Base-by-base conservation (phyloP, 2,329 filamentous ascomycete species). In the Furcasterigmium sp. region DNA sequence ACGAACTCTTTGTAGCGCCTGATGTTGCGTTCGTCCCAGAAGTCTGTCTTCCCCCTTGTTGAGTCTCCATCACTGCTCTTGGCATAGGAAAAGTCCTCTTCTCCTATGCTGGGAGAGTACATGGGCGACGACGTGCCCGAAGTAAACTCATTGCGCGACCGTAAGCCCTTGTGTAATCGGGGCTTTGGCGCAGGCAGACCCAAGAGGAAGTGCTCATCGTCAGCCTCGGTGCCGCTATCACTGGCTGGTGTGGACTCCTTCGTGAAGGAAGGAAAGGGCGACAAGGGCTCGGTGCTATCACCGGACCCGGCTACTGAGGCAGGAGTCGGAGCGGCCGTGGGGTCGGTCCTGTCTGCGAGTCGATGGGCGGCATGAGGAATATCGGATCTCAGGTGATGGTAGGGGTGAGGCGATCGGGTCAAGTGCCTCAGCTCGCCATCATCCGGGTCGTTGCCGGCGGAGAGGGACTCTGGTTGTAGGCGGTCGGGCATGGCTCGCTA, bases 211-310 rank as follows among this genome's bases (percentile, higher is more conserved):
- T 91, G 86, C 62, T 97, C 91, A 67, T 97, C 91, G 56, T 96
- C 91, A 30, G 91, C 91, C 60, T 97, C 91, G 15, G 91, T 95
- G 19, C 91, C 91, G 60, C 90, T 95, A 53, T 95, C 91, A 61
- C 88, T 95, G 10, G 78, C 79, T 2, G 81, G 75, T 2, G 75
- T 72, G 5, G 78, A 79, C 41, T 78, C 74, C 50, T 70, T 73
- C 45, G 67, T 61, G 49, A 69, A 64, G 36, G 55, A 48, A 8
- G 61, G 56, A 28, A 57, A 52, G 15, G 47, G 43, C 3, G 43
- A 36, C 28, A 42, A 44, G 13, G 48, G 42, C 17, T 46, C 44
- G 23, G 48, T 48, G 14, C 29, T 32, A 36, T 35, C 14, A 39
- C 38, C 20, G 39, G 9, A 32, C 37, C 40, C 11, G 41, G 32